Conservation (phyloP, 768 basidiomycete genomes). For the Auricularia sp. region DNA sequence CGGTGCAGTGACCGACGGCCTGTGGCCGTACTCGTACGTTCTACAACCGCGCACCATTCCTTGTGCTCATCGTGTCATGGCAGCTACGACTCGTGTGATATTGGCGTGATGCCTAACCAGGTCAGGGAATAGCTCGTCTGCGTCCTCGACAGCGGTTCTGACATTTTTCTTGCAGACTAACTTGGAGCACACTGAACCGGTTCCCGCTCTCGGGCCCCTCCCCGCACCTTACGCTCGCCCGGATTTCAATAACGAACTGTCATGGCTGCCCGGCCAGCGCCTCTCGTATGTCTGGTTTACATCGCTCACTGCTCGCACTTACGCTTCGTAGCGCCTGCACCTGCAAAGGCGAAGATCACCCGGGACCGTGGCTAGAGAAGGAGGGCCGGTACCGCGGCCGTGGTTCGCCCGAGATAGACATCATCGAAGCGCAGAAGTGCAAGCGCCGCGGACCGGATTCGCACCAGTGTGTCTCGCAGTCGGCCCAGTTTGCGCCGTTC, state of each 20-base stretch:
- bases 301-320: no score
- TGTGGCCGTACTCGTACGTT: slow-evolving; percentile 67
- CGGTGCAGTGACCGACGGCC: slow-evolving; percentile 67
- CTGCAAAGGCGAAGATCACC: slow-evolving; percentile 66
- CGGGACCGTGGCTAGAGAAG: slow-evolving; percentile 42
- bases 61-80: background rate
- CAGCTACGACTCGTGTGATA: slow-evolving; percentile 47
- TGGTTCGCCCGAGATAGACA: slow-evolving; percentile 74
- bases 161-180: slow-evolving; percentile 25
- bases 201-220: slow-evolving; percentile 45
- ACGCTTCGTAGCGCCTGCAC: slow-evolving; percentile 42
- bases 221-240: slow-evolving; percentile 29
- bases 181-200: slow-evolving; percentile 35
- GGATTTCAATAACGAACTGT: slow-evolving; percentile 51
- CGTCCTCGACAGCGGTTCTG: background rate
- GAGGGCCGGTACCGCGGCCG: slow-evolving; percentile 77
- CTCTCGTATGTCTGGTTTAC: slow-evolving; percentile 39
- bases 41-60: slow-evolving; percentile 32
- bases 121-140: slow-evolving; percentile 17
- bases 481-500: slow-evolving; percentile 60
- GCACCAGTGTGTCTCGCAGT: slow-evolving; percentile 49
- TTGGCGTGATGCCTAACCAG: slow-evolving; percentile 48
- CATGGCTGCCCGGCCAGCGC: slow-evolving; percentile 71
- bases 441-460: slow-evolving; percentile 42
- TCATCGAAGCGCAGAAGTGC: slow-evolving; percentile 67